phyloP scores from a whole-genome alignment of 192 early-diverging fungal genomes.

The Coemansia sp. region DNA sequence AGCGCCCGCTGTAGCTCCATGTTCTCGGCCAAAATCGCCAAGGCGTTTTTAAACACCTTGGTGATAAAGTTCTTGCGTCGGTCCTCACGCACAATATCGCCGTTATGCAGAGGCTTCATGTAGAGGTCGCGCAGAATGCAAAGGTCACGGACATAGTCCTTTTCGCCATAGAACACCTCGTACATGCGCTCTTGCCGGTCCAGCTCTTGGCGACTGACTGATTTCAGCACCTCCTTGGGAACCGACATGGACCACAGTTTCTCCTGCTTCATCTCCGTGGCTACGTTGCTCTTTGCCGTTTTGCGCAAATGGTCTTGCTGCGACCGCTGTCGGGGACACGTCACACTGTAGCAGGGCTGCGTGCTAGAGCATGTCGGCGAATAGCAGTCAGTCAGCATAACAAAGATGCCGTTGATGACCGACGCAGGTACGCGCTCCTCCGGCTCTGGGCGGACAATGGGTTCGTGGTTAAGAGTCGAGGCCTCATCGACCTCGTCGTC shows the following conservation, averaged over 20 bases:
- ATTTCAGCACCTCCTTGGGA: slow-evolving; percentile 69
- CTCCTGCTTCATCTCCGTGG: slow-evolving; percentile 63
- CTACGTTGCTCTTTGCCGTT: slow-evolving; percentile 53
- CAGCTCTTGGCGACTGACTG: slow-evolving; percentile 73
- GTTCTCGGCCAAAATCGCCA: slow-evolving; percentile 66
- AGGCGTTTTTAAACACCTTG: slow-evolving; percentile 80
- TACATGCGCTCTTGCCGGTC: slow-evolving; percentile 93
- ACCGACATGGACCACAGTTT: slow-evolving; percentile 86
- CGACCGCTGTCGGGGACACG: slow-evolving; percentile 73
- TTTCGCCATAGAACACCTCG: slow-evolving; percentile 90
- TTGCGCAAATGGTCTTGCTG: slow-evolving; percentile 57
- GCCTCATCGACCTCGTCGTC: slow-evolving; percentile 30
- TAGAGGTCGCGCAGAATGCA: slow-evolving; percentile 78
- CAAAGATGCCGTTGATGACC: slow-evolving; percentile 82
- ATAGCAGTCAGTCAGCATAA: slow-evolving; percentile 89
- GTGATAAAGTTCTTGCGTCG: slow-evolving; percentile 73
- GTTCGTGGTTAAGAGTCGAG: slow-evolving; percentile 19
- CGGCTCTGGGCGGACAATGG: background rate
- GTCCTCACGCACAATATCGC: slow-evolving; percentile 66
- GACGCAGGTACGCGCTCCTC: slow-evolving; percentile 9
- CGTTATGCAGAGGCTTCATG: slow-evolving; percentile 64
- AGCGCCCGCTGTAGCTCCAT: slow-evolving; percentile 63
- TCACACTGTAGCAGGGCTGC: slow-evolving; percentile 85
- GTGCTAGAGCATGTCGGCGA: slow-evolving; percentile 86
- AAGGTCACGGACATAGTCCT: slow-evolving; percentile 90